Evolutionary conservation across 2,329 filamentous ascomycete genomes (phyloP).

Genomic region (Aspergillus sp.): DNA sequence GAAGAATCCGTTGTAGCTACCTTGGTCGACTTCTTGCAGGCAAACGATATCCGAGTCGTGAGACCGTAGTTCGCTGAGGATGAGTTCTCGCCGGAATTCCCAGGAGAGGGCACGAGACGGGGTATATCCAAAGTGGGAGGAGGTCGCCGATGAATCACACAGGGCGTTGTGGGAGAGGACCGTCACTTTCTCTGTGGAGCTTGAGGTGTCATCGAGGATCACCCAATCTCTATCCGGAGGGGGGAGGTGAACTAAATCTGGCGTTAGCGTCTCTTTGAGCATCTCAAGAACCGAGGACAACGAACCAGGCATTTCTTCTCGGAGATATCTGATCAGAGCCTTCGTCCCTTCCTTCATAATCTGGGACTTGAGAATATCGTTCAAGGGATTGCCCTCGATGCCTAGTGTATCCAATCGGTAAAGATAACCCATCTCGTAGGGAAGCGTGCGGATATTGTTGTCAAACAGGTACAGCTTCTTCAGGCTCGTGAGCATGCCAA

Average conservation of each 20-base stretch:
- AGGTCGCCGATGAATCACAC: conserved; percentile 88
- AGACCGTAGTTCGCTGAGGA: conserved; percentile 75
- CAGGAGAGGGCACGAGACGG: conserved; percentile 77
- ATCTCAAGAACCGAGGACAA: conserved; percentile 11
- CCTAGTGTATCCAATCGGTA: conserved; percentile 86
- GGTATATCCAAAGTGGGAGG: conserved; percentile 83
- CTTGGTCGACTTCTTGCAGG: conserved; percentile 88
- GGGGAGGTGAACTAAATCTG: conserved; percentile 64
- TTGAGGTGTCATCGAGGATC: conserved; percentile 60
- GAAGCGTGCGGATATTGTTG: conserved; percentile 79
- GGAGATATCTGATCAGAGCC: conserved; percentile 75
- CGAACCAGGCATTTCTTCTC: conserved; percentile 78
- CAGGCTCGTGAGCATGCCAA: conserved; percentile 94
- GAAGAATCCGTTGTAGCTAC: conserved; percentile 90
- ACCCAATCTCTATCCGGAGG: conserved; percentile 75
- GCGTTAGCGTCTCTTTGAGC: neutral
- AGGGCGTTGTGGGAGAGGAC: conserved; percentile 94
- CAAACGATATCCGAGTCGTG: conserved; percentile 86
- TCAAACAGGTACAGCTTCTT: conserved; percentile 85
- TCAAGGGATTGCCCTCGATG: conserved; percentile 85
- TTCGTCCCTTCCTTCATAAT: conserved; percentile 86
- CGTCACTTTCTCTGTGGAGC: conserved; percentile 64
- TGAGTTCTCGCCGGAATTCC: conserved; percentile 80
- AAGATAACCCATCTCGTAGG: conserved; percentile 82
- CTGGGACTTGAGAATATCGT: conserved; percentile 71